Percentiles rank a stretch among this genome's conserved stretches.
Conservation (phyloP, 148 eudicot species). For the Amaranthus palmeri region DNA sequence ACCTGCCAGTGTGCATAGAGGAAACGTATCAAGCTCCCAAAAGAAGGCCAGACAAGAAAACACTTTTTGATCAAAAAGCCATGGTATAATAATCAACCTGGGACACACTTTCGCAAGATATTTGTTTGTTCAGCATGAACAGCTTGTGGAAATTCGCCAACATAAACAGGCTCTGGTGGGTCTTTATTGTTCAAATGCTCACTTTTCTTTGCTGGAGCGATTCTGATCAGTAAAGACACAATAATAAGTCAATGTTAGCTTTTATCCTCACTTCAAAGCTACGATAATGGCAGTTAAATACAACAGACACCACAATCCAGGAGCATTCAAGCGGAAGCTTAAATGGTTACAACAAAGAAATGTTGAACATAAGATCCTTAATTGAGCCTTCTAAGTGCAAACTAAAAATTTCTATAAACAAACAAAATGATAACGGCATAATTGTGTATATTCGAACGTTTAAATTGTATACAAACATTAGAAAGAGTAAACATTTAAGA, state of each 20-base stretch:
- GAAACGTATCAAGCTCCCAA: background rate
- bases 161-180: slow-evolving; percentile 64
- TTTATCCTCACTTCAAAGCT: background rate
- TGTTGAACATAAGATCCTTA: background rate
- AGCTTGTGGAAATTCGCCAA: slow-evolving; percentile 85
- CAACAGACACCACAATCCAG: background rate
- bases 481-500: background rate
- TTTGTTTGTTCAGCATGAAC: slow-evolving; percentile 70
- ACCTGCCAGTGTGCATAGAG: slow-evolving; percentile 36
- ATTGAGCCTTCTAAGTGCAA: background rate
- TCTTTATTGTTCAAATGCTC: slow-evolving; percentile 48
- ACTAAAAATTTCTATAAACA: background rate
- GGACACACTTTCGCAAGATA: slow-evolving; percentile 39
- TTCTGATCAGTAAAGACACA: slow-evolving; percentile 36
- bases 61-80: background rate
- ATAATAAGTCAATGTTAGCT: background rate
- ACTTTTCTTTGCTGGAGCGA: slow-evolving; percentile 54
- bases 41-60: background rate
- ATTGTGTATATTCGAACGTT: background rate
- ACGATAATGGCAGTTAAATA: background rate
- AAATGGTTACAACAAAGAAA: background rate
- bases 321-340: slow-evolving; percentile 3
- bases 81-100: slow-evolving; percentile 42
- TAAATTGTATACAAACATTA: background rate
- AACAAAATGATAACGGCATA: background rate